Percentiles rank a stretch among this genome's conserved stretches.
These are phyloP conservation scores for Lentinula raphanica DNA, from an alignment of 768 basidiomycete genomes.

Conservation along the genomic window DNA sequence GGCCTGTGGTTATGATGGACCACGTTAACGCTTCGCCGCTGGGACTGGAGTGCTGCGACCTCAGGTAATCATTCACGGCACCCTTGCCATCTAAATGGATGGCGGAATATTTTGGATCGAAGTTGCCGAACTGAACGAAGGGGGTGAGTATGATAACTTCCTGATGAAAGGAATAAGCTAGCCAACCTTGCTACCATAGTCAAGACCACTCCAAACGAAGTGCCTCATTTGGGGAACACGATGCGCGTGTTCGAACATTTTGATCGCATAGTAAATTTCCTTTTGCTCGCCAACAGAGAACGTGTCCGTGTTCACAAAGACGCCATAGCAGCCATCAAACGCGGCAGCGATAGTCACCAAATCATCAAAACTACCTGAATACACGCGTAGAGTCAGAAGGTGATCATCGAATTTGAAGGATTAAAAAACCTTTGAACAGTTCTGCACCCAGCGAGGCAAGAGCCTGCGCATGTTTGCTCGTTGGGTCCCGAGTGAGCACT, in stretches of 20 bases:
- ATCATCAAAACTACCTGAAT: constrained; percentile 29
- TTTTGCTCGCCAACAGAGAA: constrained; percentile 7
- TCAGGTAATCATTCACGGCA: constrained; percentile 32
- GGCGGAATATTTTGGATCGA: constrained; percentile 22
- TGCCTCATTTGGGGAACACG: constrained; percentile 1
- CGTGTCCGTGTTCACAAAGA: constrained; percentile 14
- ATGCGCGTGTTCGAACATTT: constrained; percentile 7
- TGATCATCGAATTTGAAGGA: not conserved
- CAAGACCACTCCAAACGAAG: constrained; percentile 7
- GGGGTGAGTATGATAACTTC: not conserved
- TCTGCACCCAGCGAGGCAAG: constrained; percentile 30
- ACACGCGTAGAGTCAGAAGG: not conserved
- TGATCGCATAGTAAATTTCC: constrained; percentile 3
- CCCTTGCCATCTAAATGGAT: constrained; percentile 40
- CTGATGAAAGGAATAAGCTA: no score
- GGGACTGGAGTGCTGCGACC: constrained; percentile 27
- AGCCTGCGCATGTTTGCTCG: constrained; percentile 27
- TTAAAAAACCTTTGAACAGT: not conserved
- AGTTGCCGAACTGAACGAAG: not conserved
- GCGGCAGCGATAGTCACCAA: constrained; percentile 23
- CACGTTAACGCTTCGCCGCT: constrained; percentile 27
- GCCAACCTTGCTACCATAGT: constrained; percentile 7
- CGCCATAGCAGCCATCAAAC: constrained; percentile 28
- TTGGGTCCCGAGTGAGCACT: constrained; percentile 34
- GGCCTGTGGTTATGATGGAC: constrained; percentile 32